Conservation (phyloP, 2,329 filamentous ascomycete genomes). For the Zymoseptoria crescenta region DNA sequence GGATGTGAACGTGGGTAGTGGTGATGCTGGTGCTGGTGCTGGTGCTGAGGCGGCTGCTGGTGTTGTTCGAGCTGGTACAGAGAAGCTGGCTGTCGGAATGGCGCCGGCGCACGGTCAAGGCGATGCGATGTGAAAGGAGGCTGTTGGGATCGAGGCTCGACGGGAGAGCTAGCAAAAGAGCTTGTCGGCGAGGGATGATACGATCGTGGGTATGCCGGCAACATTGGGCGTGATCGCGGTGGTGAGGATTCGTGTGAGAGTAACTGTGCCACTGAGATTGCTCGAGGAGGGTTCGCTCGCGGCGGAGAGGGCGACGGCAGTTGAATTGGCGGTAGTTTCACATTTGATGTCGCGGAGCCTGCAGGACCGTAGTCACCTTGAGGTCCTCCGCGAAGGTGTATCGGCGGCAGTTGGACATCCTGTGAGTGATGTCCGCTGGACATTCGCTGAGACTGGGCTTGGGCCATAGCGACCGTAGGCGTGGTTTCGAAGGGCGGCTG, state of each 20-base stretch:
- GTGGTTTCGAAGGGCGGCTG: conserved; percentile 32
- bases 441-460: conserved; percentile 31
- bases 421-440: conserved; percentile 27
- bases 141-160: conserved; percentile 17
- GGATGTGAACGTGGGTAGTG: conserved; percentile 9
- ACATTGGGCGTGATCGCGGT: conserved; percentile 10
- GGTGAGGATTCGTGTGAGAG: conserved; percentile 27
- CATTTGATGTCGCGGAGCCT: conserved; percentile 6
- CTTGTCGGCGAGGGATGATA: conserved; percentile 15
- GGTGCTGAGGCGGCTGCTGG: conserved; percentile 2
- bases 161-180: conserved; percentile 5
- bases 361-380: conserved; percentile 3
- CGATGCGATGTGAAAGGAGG: conserved; percentile 20
- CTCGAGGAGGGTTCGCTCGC: conserved; percentile 8
- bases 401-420: conserved; percentile 32
- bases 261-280: conserved; percentile 22
- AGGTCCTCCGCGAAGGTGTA: conserved; percentile 7
- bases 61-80: conserved; percentile 3
- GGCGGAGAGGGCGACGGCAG: conserved; percentile 28
- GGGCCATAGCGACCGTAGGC: conserved; percentile 36
- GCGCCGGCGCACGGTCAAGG: conserved; percentile 10
- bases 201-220: conserved; percentile 16
- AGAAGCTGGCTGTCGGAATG: conserved; percentile 7
- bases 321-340: conserved; percentile 32
- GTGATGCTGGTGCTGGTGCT: conserved; percentile 4